phyloP scores from a whole-genome alignment of 108 stramenopile genomes.

The Bacterosira constricta region DNA sequence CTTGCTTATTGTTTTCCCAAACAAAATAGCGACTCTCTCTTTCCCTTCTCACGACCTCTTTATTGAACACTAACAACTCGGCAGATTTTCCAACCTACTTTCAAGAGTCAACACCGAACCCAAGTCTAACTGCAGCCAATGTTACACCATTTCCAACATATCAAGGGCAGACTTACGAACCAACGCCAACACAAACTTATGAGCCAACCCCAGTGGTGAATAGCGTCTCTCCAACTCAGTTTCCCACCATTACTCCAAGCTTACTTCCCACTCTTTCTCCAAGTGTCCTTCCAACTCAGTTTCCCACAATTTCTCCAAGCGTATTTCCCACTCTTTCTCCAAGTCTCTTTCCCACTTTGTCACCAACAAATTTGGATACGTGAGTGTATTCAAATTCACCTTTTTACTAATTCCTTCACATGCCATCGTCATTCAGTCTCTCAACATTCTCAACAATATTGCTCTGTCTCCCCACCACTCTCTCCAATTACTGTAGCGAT shows the following conservation, averaged over 20 bases:
- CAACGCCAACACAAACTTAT: neutral
- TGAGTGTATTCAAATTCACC: neutral
- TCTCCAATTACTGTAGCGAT: too few species aligned
- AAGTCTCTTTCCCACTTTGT: neutral
- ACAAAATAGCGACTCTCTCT: neutral
- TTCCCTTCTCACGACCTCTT: neutral
- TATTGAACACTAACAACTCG: too few species aligned
- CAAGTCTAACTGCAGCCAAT: neutral
- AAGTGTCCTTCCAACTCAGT: conserved; percentile 1
- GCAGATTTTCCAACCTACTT: neutral
- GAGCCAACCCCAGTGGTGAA: conserved; percentile 2
- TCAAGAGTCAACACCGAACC: neutral
- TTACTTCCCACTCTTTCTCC: neutral
- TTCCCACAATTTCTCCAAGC: neutral
- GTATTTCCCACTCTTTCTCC: neutral
- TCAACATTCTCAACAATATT: neutral
- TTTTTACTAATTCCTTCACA: neutral
- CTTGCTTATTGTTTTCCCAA: neutral
- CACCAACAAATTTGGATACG: conserved; percentile 7
- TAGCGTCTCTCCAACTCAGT: conserved; percentile 1
- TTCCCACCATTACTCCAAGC: neutral
- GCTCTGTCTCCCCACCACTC: neutral
- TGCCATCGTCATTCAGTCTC: neutral
- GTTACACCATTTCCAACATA: neutral
- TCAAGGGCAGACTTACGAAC: neutral